Evolutionary conservation across 768 basidiomycete genomes (phyloP), one percentile per base, ranked within the genome.

Genomic region (Pleurotus eryngii): DNA sequence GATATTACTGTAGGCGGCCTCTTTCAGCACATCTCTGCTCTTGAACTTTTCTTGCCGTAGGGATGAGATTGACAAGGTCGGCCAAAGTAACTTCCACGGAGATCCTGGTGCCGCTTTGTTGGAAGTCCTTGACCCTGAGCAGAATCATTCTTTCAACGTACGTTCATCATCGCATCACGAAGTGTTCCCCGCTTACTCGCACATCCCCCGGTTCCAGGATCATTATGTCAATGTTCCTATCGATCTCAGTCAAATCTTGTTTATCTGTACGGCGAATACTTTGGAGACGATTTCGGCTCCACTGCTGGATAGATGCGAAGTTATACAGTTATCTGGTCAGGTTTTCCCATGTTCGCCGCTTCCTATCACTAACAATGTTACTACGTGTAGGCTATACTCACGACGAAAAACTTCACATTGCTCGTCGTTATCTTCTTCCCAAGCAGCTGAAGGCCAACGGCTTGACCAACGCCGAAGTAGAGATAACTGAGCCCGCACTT

Each of bases 1-100:
- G 4, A 75, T 96, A 54, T 72, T 98, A 30, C 74, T 95, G 74
- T 76, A 55, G 59, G 76, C 68, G 2, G 18, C 57, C 51, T 71
- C 39, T 64, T 60, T 78, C 63, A 57, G 39, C n/a, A 15, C 17
- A 48, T 20, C 30, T 42, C 26, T 56, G 50, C 8, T 18, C 17
- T 20, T 1, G 4, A 35, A 59, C 27, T 61, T 57, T 39, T 27
- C 35, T 54, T 75, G 40, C 17, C 40, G 11, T 57, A 80, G 77
- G 73, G 95, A 97, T 65, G 95, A 97, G 70, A 85, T 97, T 45
- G 95, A 97, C 73, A 97, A 97, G 72, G 82, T 93, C 55, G 88
- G 89, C 0, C 86, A 88, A 56, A 89, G 82, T 63, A 93, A 90
- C 65, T 90, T 90, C 74, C 94, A 96, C 63, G 95, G 95, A 0